Evolutionary conservation across 306 rosid genomes (phyloP).

Genomic region (Vachellia collinsii): DNA sequence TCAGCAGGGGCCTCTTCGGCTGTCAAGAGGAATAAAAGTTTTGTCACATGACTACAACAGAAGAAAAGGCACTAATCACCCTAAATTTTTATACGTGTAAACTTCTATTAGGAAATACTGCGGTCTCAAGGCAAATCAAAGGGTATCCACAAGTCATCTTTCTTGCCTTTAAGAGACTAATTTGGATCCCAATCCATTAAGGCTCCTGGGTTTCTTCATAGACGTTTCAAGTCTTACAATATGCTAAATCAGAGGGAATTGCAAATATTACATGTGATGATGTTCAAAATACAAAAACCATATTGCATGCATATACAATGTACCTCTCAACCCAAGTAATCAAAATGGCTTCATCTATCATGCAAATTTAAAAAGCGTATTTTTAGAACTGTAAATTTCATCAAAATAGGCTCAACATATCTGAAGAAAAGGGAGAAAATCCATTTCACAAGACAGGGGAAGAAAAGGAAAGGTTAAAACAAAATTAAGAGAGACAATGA

Average conservation of each 20-base stretch:
- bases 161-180: neutral
- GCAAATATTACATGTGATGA: neutral
- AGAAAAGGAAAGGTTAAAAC: neutral
- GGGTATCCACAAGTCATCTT: neutral
- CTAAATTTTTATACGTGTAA: neutral
- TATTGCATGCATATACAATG: neutral
- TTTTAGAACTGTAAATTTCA: neutral
- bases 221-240: neutral
- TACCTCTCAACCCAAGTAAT: neutral
- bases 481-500: conserved; percentile 1
- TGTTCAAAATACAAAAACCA: neutral
- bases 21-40: conserved; percentile 34
- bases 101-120: neutral
- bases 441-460: neutral
- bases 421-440: neutral
- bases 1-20: conserved; percentile 52
- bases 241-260: neutral
- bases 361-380: neutral
- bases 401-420: neutral
- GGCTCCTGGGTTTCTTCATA: neutral
- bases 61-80: neutral
- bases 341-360: neutral
- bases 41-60: neutral
- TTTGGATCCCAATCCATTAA: neutral
- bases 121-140: neutral